Evolutionary conservation across 352 stramenopile genomes (phyloP), one percentile per base, ranked within the genome.

Genomic region (Peronospora destructor): DNA sequence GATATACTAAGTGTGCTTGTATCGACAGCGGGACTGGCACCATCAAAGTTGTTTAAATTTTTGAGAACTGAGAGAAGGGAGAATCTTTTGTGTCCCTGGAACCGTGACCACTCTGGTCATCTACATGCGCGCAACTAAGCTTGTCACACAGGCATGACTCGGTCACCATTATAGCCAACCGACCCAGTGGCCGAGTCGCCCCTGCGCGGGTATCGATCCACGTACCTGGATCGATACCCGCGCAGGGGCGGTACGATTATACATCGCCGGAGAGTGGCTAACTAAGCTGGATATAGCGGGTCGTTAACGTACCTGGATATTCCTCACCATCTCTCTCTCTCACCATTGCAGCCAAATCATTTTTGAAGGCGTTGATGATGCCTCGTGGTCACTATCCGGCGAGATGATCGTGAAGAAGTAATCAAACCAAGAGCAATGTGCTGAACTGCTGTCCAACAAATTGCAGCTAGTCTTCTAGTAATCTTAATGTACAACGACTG

Each of bases 31-130:
- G 4, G 4, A 26, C 4, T 26, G 23, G 23, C 23, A 26, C 4
- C 23, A 26, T 26, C 4, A 26, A 26, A 4, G 23, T 26, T 26
- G 4, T 26, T 26, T 26, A 6, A 23, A 26, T 6, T 26, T 26
- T 26, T 26, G 23, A 26, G 23, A 26, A 6, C 23, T 26, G 23
- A 26, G 41, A 50, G 13, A 49, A 25, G 19, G 19, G 19, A 50
- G 42, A 52, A 70, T 56, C n/a, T 11, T 73, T 13, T 70, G 56
- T 26, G 44, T 68, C 13, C 33, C 68, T n/a, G 56, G 56, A 36
- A 62, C 64, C 26, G 52, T 66, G 49, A 42, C 53, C n/a, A 64
- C 59, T 16, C 7, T 65, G 0, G 53, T 57, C 9, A 58, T 73
- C 28, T 64, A 49, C 19, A 21, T 21, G 19, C 19, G 19, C 3